A percentile compares a stretch with the other conserved stretches of the same genome.
These are phyloP conservation scores for Zymoseptoria brevis DNA, from an alignment of 2,329 filamentous ascomycete species.

Conservation along the genomic window DNA sequence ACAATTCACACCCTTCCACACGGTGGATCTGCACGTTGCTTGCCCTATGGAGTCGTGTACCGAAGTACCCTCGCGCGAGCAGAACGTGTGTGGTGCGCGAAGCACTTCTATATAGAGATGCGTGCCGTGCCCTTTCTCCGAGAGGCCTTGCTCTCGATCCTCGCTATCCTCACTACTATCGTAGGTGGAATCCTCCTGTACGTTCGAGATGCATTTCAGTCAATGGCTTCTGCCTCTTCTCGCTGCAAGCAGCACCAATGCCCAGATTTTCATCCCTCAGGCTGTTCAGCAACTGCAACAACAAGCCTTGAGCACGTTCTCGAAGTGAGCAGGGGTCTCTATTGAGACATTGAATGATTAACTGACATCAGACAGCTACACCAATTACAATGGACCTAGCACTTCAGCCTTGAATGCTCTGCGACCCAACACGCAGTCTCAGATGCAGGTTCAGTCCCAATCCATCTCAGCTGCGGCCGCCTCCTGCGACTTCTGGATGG, in stretches of 20 bases:
- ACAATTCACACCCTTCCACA: background rate
- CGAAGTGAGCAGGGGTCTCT: background rate
- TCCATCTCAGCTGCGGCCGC: background rate
- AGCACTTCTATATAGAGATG: background rate
- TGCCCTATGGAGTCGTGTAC: background rate
- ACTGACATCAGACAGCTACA: constrained; percentile 2
- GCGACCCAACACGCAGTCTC: background rate
- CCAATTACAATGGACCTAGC: constrained; percentile 3
- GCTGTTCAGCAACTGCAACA: background rate
- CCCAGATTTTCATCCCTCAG: background rate
- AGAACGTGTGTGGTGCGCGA: background rate
- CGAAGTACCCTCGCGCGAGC: background rate
- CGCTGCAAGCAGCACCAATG: constrained; percentile 1
- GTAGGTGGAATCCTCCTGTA: background rate
- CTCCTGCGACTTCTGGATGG: constrained; percentile 33
- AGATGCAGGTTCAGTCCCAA: constrained; percentile 1
- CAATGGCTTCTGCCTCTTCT: background rate
- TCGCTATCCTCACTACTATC: background rate
- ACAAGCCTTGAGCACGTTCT: background rate
- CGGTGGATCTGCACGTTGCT: background rate
- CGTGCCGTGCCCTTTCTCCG: background rate
- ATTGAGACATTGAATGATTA: background rate
- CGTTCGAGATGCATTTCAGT: background rate
- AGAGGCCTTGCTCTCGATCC: background rate
- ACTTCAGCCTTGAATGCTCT: background rate